phyloP scores from a whole-genome alignment of 1,284 basidiomycete species.

The Porodaedalea pini region DNA sequence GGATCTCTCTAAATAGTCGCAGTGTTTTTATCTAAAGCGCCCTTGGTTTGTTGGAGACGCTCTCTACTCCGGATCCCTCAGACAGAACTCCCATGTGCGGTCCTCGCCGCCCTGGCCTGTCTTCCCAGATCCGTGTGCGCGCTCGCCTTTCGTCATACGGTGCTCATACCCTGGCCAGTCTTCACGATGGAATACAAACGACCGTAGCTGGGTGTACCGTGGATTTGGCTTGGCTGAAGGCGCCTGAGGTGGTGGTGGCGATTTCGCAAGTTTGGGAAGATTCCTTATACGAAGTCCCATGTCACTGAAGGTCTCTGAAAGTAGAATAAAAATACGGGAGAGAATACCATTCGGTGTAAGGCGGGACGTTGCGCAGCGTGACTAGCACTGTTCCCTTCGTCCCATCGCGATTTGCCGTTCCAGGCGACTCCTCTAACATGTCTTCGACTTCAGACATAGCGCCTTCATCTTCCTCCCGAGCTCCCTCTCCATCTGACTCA shows the following conservation, averaged over 20 bases:
- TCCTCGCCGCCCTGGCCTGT: slow-evolving; percentile 73
- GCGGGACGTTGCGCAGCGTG: slow-evolving; percentile 82
- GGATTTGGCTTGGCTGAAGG: slow-evolving; percentile 53
- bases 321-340: slow-evolving; percentile 9
- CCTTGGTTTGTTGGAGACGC: too few relatives aligned
- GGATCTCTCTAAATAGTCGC: too few relatives aligned
- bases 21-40: too few relatives aligned
- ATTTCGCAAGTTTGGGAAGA: slow-evolving; percentile 76
- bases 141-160: slow-evolving; percentile 84
- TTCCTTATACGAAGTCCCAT: slow-evolving; percentile 51
- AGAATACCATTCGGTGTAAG: slow-evolving; percentile 84
- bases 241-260: slow-evolving; percentile 49
- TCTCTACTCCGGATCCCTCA: slow-evolving; percentile 29
- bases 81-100: slow-evolving; percentile 74
- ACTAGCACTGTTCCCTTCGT: slow-evolving; percentile 72
- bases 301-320: slow-evolving; percentile 15
- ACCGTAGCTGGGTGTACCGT: slow-evolving; percentile 70
- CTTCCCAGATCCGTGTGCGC: slow-evolving; percentile 59
- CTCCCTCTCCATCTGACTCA: slow-evolving; percentile 21
- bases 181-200: slow-evolving; percentile 75
- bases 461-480: background rate
- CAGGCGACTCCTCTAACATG: background rate
- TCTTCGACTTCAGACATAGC: slow-evolving; percentile 24
- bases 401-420: background rate
- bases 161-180: slow-evolving; percentile 87